Evolutionary conservation across 306 rosid species (phyloP), one percentile per base, ranked within the genome.

Genomic region (Prunus campanulata): DNA sequence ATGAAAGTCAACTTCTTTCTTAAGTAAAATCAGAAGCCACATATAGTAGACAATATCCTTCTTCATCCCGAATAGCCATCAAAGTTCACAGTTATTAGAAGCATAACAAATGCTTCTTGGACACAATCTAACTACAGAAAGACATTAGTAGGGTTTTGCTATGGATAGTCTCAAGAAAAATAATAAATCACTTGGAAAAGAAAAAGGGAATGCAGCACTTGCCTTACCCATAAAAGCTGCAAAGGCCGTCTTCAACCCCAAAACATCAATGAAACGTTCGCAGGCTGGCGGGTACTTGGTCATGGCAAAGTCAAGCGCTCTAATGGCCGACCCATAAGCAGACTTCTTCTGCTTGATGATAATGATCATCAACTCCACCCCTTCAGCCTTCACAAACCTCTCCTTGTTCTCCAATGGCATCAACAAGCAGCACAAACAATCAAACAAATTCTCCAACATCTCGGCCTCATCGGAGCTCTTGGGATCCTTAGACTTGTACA

Each of bases 141-240:
- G 62, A 56, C 66, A 60, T 24, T 24, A 25, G 39, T 25, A 24
- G 39, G 12, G 35, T 27, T 54, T 18, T 52, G 57, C 57, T 44
- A 27, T 39, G 44, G 47, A 49, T 49, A 49, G 15, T 11, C 16
- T 49, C 54, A 13, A 14, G 54, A 49, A 48, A 48, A 49, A 49
- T 13, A 49, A 49, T 11, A 49, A 13, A 13, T 49, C 4, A 49
- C 2, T 49, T 14, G 14, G 16, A 49, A 13, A 49, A 56, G 62
- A 56, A 8, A 24, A 2, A 6, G 35, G 20, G 25, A 14, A 54
- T 27, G 47, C 30, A 44, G 39, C 69, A 47, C 86, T 87, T 90
- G 90, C 98, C 98, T 94, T 91, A 89, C 98, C 98, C 98, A 94
- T 94, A 82, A 94, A 91, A 77, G 97, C 98, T 25, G 98, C 94